These are phyloP conservation scores for Pelargonium cotyledonis DNA, from an alignment of 441 rosid species.

Conservation along the genomic window DNA sequence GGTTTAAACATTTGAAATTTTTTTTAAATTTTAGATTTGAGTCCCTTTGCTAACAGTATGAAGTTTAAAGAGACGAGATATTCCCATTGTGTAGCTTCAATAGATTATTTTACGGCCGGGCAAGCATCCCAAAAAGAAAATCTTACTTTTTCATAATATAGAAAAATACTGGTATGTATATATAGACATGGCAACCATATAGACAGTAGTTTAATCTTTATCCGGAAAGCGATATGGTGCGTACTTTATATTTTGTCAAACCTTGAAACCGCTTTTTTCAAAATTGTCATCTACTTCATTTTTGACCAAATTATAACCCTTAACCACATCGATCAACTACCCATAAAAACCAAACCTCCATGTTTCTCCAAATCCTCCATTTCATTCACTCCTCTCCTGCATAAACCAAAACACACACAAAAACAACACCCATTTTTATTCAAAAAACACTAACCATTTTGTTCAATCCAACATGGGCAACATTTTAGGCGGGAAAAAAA, in stretches of 20 bases:
- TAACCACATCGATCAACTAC: not conserved
- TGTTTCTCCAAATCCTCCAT: too few relatives aligned
- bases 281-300: not conserved
- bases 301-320: not conserved
- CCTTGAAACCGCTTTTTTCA: not conserved
- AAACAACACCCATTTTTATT: not conserved
- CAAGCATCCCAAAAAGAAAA: too few relatives aligned
- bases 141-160: too few relatives aligned
- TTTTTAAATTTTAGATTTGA: too few relatives aligned
- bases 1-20: too few relatives aligned
- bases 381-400: too few relatives aligned
- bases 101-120: too few relatives aligned
- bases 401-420: too few relatives aligned
- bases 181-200: not conserved
- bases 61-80: too few relatives aligned
- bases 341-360: not conserved
- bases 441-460: not conserved
- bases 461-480: constrained; percentile 55
- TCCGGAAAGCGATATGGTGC: not conserved
- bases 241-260: not conserved
- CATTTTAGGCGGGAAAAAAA: constrained; percentile 53
- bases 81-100: too few relatives aligned
- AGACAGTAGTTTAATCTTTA: not conserved
- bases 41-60: too few relatives aligned
- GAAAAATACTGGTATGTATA: not conserved